Percentiles rank a stretch among this genome's conserved stretches.
These are phyloP conservation scores for Chlorella ohadii DNA, from an alignment of 139 green algal species.

Conservation along the genomic window DNA sequence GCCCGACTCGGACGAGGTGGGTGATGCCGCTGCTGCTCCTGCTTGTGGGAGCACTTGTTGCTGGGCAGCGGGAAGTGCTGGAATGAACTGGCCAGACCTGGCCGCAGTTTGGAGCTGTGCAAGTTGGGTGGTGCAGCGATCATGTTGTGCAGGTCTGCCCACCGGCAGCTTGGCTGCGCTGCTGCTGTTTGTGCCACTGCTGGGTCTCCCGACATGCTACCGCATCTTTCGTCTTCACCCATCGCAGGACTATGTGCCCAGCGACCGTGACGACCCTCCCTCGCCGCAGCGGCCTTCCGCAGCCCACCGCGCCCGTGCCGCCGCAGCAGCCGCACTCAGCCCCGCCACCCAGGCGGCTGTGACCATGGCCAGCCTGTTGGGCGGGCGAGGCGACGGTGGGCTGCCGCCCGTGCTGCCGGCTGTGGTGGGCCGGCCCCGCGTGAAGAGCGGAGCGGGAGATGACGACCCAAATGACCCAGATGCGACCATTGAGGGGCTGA, in stretches of 20 bases:
- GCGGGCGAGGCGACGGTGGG: no score
- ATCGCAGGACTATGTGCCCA: constrained; percentile 28
- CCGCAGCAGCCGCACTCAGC: constrained; percentile 20
- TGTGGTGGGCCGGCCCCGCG: background rate
- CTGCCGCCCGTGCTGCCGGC: constrained; percentile 1
- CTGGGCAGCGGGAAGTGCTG: no score
- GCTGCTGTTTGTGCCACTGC: no score
- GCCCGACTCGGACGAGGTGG: constrained; percentile 28
- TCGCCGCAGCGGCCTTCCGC: constrained; percentile 1
- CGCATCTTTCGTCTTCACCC: background rate
- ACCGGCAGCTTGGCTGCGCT: no score
- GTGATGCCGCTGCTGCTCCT: background rate
- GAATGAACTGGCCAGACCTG: no score
- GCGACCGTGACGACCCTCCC: constrained; percentile 9
- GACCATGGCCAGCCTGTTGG: constrained; percentile 39
- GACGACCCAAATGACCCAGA: constrained; percentile 4
- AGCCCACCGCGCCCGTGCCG: background rate
- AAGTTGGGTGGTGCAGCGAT: no score
- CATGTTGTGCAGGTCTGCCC: no score
- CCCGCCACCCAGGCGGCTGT: constrained; percentile 40
- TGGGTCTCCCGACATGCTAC: background rate
- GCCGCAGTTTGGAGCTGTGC: no score
- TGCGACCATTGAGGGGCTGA: background rate
- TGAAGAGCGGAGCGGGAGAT: background rate
- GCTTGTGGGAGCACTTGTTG: no score